These are phyloP conservation scores for Gastrolobium bilobum DNA, from an alignment of 306 rosid species.

Conservation along the genomic window DNA sequence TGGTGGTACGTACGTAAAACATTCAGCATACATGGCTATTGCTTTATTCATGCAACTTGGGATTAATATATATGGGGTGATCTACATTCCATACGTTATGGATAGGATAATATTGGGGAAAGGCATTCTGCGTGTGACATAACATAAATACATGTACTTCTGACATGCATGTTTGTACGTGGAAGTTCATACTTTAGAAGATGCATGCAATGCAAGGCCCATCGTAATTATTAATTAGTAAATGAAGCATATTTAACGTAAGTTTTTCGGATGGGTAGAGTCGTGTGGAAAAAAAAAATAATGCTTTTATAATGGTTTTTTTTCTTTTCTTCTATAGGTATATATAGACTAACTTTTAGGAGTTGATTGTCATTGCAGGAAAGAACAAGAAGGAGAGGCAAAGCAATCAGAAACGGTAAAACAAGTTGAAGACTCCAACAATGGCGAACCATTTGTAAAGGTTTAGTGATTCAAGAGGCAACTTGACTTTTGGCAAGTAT, in stretches of 20 bases:
- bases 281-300: not conserved
- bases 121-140: too few relatives aligned
- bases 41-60: not conserved
- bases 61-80: not conserved
- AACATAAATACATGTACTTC: too few relatives aligned
- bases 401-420: conserved; percentile 72
- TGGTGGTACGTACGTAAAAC: not conserved
- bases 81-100: not conserved
- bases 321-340: not conserved
- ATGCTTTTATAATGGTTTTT: not conserved
- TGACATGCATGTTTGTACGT: too few relatives aligned
- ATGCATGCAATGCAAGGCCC: conserved; percentile 27
- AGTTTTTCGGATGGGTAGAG: not conserved
- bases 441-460: conserved; percentile 80
- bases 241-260: conserved; percentile 3
- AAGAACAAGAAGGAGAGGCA: conserved; percentile 84
- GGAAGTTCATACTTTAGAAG: not conserved
- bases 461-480: conserved; percentile 47
- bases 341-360: conserved; percentile 21
- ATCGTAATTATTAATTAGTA: not conserved
- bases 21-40: not conserved
- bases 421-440: conserved; percentile 69
- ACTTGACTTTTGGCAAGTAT: conserved; percentile 43
- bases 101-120: too few relatives aligned
- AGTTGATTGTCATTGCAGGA: conserved; percentile 62